phyloP scores from a whole-genome alignment of 108 stramenopile species.

The Schizochytrium sp. region DNA sequence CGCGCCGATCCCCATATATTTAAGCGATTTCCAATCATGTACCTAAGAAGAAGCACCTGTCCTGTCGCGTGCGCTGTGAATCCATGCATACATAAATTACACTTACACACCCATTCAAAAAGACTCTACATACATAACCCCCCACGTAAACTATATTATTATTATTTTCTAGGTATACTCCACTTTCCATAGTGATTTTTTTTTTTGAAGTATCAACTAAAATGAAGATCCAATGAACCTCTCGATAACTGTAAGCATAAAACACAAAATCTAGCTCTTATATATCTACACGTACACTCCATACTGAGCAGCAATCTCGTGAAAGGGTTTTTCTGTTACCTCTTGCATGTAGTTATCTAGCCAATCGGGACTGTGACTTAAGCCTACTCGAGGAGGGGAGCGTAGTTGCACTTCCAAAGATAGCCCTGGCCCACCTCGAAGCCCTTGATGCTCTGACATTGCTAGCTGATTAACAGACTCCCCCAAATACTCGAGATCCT shows the following conservation, averaged over 20 bases:
- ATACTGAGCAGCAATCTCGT: neutral
- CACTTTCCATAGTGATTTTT: no score
- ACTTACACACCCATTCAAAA: no score
- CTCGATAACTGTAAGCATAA: neutral
- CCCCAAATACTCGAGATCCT: neutral
- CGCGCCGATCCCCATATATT: no score
- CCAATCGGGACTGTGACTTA: neutral
- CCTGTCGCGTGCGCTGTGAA: no score
- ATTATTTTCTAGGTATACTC: no score
- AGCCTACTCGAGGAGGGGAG: neutral
- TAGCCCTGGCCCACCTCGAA: neutral
- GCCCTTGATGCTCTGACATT: neutral
- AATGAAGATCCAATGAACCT: no score
- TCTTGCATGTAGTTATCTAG: constrained; percentile 1
- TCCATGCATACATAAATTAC: no score
- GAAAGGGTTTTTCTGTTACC: neutral
- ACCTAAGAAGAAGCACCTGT: no score
- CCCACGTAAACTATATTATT: no score
- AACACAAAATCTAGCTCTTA: neutral
- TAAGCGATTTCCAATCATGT: no score
- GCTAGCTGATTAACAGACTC: neutral
- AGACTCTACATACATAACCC: no score
- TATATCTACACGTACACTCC: neutral
- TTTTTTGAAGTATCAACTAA: no score
- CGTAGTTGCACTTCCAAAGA: neutral